phyloP scores from a whole-genome alignment of 139 green algal genomes.

The Nannochloris sp. region DNA sequence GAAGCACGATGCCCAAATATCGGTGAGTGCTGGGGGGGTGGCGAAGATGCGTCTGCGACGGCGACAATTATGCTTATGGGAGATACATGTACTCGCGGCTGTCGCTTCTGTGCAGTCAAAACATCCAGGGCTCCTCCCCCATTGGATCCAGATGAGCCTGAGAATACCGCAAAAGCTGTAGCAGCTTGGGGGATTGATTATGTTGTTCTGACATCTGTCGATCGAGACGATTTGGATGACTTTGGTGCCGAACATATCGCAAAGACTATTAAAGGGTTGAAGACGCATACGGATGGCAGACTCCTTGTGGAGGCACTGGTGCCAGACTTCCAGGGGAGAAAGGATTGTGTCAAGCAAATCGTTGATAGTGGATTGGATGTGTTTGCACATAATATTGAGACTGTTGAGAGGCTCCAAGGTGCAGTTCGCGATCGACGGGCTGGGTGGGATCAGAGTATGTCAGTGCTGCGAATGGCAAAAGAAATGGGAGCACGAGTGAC shows the following conservation, averaged over 20 bases:
- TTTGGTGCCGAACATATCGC: constrained; percentile 81
- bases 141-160: constrained; percentile 83
- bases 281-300: constrained; percentile 49
- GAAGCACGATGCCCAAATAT: constrained; percentile 87
- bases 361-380: constrained; percentile 87
- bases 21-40: constrained; percentile 46
- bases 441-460: constrained; percentile 81
- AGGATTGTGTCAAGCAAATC: constrained; percentile 2
- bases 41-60: constrained; percentile 84
- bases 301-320: constrained; percentile 93
- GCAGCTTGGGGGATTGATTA: constrained; percentile 95
- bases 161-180: constrained; percentile 79
- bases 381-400: constrained; percentile 97
- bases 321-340: constrained; percentile 75
- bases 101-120: constrained; percentile 92
- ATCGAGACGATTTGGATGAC: constrained; percentile 94
- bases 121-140: constrained; percentile 76
- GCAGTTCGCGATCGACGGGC: constrained; percentile 45
- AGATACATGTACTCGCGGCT: constrained; percentile 56
- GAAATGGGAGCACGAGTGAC: constrained; percentile 62
- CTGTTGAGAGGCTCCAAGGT: constrained; percentile 65
- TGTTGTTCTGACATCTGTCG: constrained; percentile 94
- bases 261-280: constrained; percentile 67
- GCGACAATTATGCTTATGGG: constrained; percentile 99
- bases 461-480: constrained; percentile 80